Conservation (phyloP, 139 green algal genomes). For the Chlorella ohadii region DNA sequence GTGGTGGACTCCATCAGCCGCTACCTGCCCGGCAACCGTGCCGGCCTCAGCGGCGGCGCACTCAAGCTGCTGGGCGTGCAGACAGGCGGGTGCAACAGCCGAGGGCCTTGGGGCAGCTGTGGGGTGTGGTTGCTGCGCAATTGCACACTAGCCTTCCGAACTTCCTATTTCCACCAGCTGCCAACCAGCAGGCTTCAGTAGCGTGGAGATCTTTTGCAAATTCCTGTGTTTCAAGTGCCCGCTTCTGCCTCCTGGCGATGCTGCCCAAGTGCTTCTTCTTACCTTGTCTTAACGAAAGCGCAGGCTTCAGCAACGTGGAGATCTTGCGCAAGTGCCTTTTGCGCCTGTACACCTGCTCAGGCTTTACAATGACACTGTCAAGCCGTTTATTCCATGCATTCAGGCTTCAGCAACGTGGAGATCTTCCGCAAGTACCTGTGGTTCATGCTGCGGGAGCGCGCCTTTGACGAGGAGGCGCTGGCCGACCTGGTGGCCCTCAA, state of each 20-base stretch:
- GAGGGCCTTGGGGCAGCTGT: no score
- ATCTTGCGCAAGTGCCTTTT: slow-evolving; percentile 99
- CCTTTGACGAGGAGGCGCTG: slow-evolving; percentile 91
- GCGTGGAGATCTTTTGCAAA: no score
- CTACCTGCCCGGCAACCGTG: slow-evolving; percentile 77
- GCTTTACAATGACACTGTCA: no score
- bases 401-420: slow-evolving; percentile 86
- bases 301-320: slow-evolving; percentile 86
- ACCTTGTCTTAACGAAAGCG: no score
- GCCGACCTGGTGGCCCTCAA: slow-evolving; percentile 93
- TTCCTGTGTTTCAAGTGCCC: no score
- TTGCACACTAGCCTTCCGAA: no score
- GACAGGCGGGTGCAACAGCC: slow-evolving; percentile 11
- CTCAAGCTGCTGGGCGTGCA: slow-evolving; percentile 43
- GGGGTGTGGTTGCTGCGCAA: not conserved
- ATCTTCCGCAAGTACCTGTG: slow-evolving; percentile 98
- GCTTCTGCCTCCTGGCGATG: no score
- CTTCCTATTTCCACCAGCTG: no score
- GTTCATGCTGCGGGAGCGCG: slow-evolving; percentile 92
- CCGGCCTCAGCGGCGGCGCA: slow-evolving; percentile 58
- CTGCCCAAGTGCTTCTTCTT: no score
- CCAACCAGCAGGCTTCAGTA: no score
- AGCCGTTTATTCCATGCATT: no score
- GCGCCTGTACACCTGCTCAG: no score
- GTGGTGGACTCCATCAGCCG: slow-evolving; percentile 79